Conservation (phyloP, 208 protist species). For the Acanthamoeba royreba region DNA sequence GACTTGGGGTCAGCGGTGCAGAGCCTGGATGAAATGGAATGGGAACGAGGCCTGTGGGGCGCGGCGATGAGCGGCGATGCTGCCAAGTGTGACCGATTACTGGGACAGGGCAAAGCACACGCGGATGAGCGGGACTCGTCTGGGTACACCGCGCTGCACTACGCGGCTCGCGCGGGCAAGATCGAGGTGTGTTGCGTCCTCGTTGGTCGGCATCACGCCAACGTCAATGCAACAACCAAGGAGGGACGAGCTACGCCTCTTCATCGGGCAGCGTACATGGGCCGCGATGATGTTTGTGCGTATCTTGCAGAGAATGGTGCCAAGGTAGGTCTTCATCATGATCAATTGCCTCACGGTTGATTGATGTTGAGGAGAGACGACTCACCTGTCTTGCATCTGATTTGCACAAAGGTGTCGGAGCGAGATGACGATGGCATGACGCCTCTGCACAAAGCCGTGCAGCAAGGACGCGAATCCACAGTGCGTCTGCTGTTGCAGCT, state of each 20-base stretch:
- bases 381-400: neutral
- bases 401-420: neutral
- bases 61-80: neutral
- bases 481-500: neutral
- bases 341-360: no score
- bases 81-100: neutral
- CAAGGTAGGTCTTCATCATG: neutral
- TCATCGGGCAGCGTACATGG: neutral
- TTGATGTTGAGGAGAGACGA: neutral
- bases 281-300: neutral
- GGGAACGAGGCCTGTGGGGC: neutral
- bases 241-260: neutral
- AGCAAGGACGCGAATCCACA: neutral
- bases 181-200: neutral
- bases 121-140: neutral
- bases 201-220: neutral
- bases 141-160: constrained; percentile 5
- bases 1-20: neutral
- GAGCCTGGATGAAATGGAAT: constrained; percentile 19
- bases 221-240: neutral
- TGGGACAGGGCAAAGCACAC: neutral
- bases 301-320: neutral
- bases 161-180: neutral
- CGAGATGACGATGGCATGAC: constrained; percentile 7
- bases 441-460: neutral